Percentiles rank a stretch among this genome's conserved stretches.
Evolutionary conservation across 1,284 basidiomycete species (phyloP).

Genomic region (Ceratobasidium sp.): DNA sequence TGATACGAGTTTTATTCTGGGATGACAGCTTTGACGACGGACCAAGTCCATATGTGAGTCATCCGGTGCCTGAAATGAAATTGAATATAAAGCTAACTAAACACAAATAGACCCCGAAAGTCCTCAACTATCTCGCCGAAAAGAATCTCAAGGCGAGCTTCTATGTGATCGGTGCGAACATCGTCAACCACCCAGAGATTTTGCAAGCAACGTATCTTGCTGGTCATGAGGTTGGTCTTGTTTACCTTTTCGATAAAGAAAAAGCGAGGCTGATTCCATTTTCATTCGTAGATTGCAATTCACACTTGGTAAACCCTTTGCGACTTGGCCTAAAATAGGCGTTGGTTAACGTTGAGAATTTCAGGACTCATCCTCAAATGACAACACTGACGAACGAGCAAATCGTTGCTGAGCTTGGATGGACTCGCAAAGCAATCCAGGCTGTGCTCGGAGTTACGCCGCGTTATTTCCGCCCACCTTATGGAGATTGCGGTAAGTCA

Average conservation of each 20-base stretch:
- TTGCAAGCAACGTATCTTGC: slow-evolving; percentile 87
- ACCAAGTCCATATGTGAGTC: neutral
- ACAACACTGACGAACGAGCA: slow-evolving; percentile 80
- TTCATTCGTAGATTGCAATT: slow-evolving; percentile 11
- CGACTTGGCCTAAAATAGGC: neutral
- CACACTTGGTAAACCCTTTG: slow-evolving; percentile 24
- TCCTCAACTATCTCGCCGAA: slow-evolving; percentile 77
- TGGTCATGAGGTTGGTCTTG: slow-evolving; percentile 60
- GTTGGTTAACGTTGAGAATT: neutral
- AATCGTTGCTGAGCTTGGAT: slow-evolving; percentile 94
- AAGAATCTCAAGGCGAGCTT: slow-evolving; percentile 85
- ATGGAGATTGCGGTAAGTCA: slow-evolving; percentile 74
- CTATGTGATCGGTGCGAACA: slow-evolving; percentile 79
- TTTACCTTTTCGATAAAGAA: slow-evolving; percentile 59
- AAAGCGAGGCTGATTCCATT: slow-evolving; percentile 61
- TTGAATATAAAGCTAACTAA: neutral
- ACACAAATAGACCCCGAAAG: slow-evolving; percentile 68
- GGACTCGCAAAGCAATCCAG: slow-evolving; percentile 89
- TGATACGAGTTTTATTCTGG: neutral
- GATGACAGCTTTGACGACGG: slow-evolving; percentile 80
- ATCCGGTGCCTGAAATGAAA: slow-evolving; percentile 10
- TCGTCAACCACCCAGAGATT: slow-evolving; percentile 81
- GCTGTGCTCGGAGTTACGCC: slow-evolving; percentile 53
- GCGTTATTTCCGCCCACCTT: slow-evolving; percentile 1
- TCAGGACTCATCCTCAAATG: slow-evolving; percentile 38